These are phyloP conservation scores for Beauveria caledonica DNA, from an alignment of 2,329 filamentous ascomycete genomes.

Conservation along the genomic window DNA sequence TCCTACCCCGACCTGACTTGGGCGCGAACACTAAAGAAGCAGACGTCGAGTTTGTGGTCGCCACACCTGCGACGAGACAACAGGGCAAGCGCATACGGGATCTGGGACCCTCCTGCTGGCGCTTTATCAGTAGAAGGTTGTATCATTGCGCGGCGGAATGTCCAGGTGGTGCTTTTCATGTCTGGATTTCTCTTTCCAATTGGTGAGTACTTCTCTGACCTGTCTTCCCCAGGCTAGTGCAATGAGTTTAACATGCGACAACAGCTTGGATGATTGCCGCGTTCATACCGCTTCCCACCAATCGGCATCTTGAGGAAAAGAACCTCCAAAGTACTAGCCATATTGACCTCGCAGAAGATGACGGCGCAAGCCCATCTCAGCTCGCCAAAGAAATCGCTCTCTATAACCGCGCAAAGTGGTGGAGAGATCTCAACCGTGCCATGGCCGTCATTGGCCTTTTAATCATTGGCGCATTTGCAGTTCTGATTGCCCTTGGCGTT, in stretches of 20 bases:
- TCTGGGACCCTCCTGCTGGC: constrained; percentile 67
- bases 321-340: constrained; percentile 32
- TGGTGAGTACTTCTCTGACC: constrained; percentile 36
- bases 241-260: constrained; percentile 4
- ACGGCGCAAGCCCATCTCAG: constrained; percentile 24
- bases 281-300: constrained; percentile 60
- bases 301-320: constrained; percentile 45
- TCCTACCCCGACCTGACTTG: constrained; percentile 5
- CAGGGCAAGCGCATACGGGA: constrained; percentile 47
- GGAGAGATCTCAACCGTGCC: constrained; percentile 49
- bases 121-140: constrained; percentile 55
- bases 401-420: constrained; percentile 49
- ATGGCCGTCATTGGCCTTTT: constrained; percentile 50
- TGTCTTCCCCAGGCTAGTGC: not conserved
- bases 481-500: constrained; percentile 45
- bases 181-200: constrained; percentile 72
- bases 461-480: constrained; percentile 42
- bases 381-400: constrained; percentile 33
- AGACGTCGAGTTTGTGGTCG: constrained; percentile 59
- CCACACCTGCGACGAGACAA: constrained; percentile 62
- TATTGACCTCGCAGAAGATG: constrained; percentile 28
- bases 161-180: constrained; percentile 68
- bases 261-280: constrained; percentile 74
- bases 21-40: constrained; percentile 32
- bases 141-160: constrained; percentile 57